These are phyloP conservation scores for Xylaria sp. DNA, from an alignment of 2,329 filamentous ascomycete species.

Conservation along the genomic window DNA sequence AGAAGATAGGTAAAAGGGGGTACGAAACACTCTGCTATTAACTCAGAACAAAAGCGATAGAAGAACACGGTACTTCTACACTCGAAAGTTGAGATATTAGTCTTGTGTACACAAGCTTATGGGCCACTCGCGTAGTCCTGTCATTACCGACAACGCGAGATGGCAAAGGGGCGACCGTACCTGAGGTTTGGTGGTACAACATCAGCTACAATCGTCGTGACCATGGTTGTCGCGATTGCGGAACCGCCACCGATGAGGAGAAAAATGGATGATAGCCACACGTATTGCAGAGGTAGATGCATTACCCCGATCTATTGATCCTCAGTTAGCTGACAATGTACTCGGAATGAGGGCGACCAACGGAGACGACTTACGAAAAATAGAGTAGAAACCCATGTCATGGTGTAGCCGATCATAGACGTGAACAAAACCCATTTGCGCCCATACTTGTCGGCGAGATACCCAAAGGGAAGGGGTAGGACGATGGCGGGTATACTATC, in stretches of 20 bases:
- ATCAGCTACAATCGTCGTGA: conserved; percentile 5
- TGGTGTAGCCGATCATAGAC: conserved; percentile 15
- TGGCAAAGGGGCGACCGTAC: background rate
- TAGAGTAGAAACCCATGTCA: conserved; percentile 9
- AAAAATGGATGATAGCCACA: conserved; percentile 1
- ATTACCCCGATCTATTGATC: background rate
- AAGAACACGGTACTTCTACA: conserved; percentile 12
- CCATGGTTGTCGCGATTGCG: background rate
- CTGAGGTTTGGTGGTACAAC: background rate
- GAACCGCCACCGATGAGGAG: background rate
- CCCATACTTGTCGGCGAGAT: conserved; percentile 22
- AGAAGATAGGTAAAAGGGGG: conserved; percentile 4
- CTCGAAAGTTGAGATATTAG: background rate
- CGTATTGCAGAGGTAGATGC: background rate
- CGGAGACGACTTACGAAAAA: conserved; percentile 10
- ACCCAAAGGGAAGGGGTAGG: conserved; percentile 19
- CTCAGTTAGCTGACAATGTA: background rate
- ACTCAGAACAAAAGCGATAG: conserved; percentile 8
- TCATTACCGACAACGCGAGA: no score
- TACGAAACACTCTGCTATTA: background rate
- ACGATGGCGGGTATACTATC: conserved; percentile 24
- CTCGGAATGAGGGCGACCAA: background rate
- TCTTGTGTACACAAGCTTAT: background rate
- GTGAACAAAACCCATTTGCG: conserved; percentile 23
- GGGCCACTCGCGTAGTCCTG: background rate